Evolutionary conservation across 169 alveolate species (phyloP), one percentile per base, ranked within the genome.

Genomic region (Theileria annulata): DNA sequence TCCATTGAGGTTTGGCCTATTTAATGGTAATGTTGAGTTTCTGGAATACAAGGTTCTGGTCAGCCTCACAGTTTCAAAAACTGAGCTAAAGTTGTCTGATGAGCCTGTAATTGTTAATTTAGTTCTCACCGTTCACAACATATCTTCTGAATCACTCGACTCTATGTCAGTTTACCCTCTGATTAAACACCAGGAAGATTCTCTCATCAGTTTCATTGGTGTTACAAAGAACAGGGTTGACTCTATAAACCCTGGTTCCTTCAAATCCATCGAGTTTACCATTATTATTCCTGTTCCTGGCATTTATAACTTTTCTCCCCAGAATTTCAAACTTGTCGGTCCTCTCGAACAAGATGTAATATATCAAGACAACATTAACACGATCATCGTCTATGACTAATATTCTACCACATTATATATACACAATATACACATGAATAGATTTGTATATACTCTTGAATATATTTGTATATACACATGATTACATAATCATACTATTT

Each of bases 231-330:
- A 42, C 48, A 72, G 51, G n/a, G 51, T 82, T 17, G 77, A 71
- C n/a, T 54, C n/a, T 19, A 82, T 76, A 28, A 48, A 47, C 17
- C 85, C 88, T 30, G 73, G 68, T 6, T 17, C 25, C n/a, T 68
- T 47, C 48, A 60, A 15, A 21, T 21, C 63, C 54, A 25, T 76
- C 21, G 80, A 56, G 21, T 82, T 75, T 48, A 67, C 48, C 54
- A 75, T 64, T 23, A 30, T 82, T 21, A 27, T 82, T 9, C 86
- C 88, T 13, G 71, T 75, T 21, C 88, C 88, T 5, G 88, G 86
- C 64, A 66, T 75, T 25, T 82, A 82, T 35, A 12, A 30, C 30
- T 82, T 71, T 42, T 51, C 79, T 17, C 30, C 79, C 3, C 59
- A 25, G 35, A n/a, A 60, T 60, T 60, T 60, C 35, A 60, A 60